A percentile compares a stretch with the other conserved stretches of the same genome.
Evolutionary conservation across 805 yeast genomes (phyloP).

Genomic region (Metschnikowia koreensis): DNA sequence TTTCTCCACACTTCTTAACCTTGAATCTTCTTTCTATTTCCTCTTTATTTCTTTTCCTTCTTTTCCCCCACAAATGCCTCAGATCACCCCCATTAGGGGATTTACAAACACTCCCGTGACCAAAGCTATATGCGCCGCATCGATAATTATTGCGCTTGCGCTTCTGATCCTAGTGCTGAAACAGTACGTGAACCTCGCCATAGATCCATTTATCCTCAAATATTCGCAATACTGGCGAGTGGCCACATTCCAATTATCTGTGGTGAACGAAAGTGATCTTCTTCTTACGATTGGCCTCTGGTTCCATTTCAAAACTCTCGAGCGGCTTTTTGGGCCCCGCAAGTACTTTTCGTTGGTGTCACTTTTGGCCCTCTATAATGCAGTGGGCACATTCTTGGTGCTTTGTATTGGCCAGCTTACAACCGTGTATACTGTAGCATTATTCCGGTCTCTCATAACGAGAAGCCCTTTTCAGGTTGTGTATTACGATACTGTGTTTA

Average conservation of each 20-base stretch:
- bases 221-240: constrained; percentile 61
- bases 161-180: constrained; percentile 46
- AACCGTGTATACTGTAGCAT: constrained; percentile 37
- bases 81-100: constrained; percentile 42
- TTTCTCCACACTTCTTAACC: background rate
- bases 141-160: constrained; percentile 38
- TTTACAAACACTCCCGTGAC: constrained; percentile 46
- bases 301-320: constrained; percentile 54
- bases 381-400: constrained; percentile 34
- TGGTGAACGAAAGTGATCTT: constrained; percentile 59
- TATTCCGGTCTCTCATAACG: constrained; percentile 1
- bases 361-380: constrained; percentile 48
- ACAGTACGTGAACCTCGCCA: constrained; percentile 40
- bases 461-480: constrained; percentile 6
- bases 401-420: constrained; percentile 44
- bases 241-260: constrained; percentile 48
- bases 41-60: no score
- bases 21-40: no score
- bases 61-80: constrained; percentile 25
- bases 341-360: constrained; percentile 49
- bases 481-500: constrained; percentile 30
- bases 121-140: constrained; percentile 29
- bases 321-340: constrained; percentile 55
- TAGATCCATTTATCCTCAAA: constrained; percentile 53
- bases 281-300: constrained; percentile 43